A percentile compares a stretch with the other conserved stretches of the same genome.
Evolutionary conservation across 257 asterid genomes (phyloP).

Genomic region (Penstemon eatonii): DNA sequence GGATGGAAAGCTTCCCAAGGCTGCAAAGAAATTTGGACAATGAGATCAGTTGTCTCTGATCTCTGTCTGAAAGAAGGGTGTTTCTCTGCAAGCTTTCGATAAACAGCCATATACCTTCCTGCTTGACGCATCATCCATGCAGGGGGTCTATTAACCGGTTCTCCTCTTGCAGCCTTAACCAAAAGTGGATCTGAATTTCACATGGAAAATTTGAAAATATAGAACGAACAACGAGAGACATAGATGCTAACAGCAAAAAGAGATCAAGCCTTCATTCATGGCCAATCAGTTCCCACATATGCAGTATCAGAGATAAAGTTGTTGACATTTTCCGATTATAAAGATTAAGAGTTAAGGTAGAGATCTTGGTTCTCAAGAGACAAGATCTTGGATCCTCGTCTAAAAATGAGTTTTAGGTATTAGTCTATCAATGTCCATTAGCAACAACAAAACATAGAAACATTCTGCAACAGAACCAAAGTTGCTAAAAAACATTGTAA

Average conservation of each 20-base stretch:
- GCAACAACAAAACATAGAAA: too few species aligned
- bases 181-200: conserved; percentile 73
- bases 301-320: background rate
- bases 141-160: conserved; percentile 78
- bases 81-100: conserved; percentile 93
- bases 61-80: conserved; percentile 97
- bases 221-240: background rate
- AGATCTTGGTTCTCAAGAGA: background rate
- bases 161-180: conserved; percentile 96
- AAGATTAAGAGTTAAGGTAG: background rate
- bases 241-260: background rate
- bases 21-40: conserved; percentile 98
- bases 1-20: conserved; percentile 98
- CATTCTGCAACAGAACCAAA: background rate
- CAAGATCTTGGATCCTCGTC: background rate
- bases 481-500: conserved; percentile 3
- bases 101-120: conserved; percentile 96
- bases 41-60: conserved; percentile 99
- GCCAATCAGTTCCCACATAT: background rate
- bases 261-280: background rate
- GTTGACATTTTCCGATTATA: background rate
- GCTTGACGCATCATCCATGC: conserved; percentile 99
- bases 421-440: too few species aligned
- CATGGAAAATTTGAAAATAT: conserved; percentile 19
- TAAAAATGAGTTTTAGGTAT: background rate